phyloP scores from a whole-genome alignment of 169 alveolate species.

The Eimeria necatrix region DNA sequence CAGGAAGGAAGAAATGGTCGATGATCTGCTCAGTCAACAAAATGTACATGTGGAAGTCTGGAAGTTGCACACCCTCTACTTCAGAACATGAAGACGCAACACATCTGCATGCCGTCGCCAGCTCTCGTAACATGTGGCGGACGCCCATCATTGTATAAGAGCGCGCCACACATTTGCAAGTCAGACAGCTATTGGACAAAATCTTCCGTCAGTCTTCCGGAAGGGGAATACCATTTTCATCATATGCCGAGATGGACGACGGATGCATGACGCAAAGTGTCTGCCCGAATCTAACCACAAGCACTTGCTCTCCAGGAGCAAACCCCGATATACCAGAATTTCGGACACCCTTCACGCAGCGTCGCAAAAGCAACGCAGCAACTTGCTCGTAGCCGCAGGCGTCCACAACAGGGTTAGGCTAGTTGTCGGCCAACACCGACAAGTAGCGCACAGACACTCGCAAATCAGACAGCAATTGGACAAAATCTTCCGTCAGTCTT shows the following conservation, averaged over 20 bases:
- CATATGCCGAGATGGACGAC: background rate
- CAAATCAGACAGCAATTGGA: conserved; percentile 69
- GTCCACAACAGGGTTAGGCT: background rate
- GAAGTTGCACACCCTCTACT: background rate
- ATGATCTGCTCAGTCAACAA: conserved; percentile 81
- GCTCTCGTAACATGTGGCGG: too few relatives aligned
- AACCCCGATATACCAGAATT: too few relatives aligned
- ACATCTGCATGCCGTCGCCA: background rate
- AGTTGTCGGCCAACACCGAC: too few relatives aligned
- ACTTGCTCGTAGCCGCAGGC: background rate
- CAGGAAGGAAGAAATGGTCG: conserved; percentile 96
- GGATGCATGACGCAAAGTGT: too few relatives aligned
- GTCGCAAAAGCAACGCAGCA: background rate
- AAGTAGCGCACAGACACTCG: background rate
- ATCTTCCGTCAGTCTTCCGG: conserved; percentile 74
- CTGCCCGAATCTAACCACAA: too few relatives aligned
- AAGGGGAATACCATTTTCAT: conserved; percentile 80
- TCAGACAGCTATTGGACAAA: conserved; percentile 56
- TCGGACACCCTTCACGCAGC: too few relatives aligned
- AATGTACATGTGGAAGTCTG: background rate
- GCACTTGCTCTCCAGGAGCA: too few relatives aligned
- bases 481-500: conserved; percentile 65
- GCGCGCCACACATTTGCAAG: background rate
- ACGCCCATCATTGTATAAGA: background rate
- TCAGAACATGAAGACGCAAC: background rate